Conservation (phyloP, 441 rosid genomes). For the Capsella rubella region DNA sequence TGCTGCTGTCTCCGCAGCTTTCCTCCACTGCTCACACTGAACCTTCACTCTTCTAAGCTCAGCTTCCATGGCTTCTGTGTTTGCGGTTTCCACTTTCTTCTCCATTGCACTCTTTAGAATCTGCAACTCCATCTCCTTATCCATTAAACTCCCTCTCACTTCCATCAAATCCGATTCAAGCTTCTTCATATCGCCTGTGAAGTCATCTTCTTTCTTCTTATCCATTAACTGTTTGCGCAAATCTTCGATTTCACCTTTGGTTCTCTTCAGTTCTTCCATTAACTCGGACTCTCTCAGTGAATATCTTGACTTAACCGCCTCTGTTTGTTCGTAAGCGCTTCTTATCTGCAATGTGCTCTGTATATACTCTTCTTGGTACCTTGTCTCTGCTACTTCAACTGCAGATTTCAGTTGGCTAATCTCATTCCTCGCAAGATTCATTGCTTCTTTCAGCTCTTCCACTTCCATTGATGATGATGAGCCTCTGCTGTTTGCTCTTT, state of each 20-base stretch:
- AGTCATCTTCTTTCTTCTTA: constrained; percentile 46
- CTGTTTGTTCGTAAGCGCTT: constrained; percentile 76
- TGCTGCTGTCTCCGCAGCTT: constrained; percentile 98
- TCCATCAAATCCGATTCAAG: constrained; percentile 57
- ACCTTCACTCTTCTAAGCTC: constrained; percentile 84
- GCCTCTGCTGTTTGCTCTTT: constrained; percentile 57
- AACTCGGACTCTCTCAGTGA: constrained; percentile 55
- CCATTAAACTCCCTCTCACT: constrained; percentile 56
- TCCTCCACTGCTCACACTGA: constrained; percentile 97
- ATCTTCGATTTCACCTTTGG: constrained; percentile 49
- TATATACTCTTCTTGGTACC: constrained; percentile 87
- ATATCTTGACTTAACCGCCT: constrained; percentile 54
- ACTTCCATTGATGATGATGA: constrained; percentile 51
- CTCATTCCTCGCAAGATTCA: constrained; percentile 56
- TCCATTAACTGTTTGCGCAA: constrained; percentile 50
- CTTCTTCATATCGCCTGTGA: constrained; percentile 55
- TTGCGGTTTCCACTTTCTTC: constrained; percentile 43
- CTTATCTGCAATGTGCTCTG: constrained; percentile 85
- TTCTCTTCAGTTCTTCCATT: constrained; percentile 51
- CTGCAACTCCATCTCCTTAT: constrained; percentile 61
- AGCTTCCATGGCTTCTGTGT: constrained; percentile 66
- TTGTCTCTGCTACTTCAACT: constrained; percentile 69
- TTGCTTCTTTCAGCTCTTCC: constrained; percentile 47
- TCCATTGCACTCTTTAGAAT: constrained; percentile 55
- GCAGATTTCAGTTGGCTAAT: constrained; percentile 65